Base-by-base conservation (phyloP, 352 stramenopile genomes). In the Phytophthora syringae region DNA sequence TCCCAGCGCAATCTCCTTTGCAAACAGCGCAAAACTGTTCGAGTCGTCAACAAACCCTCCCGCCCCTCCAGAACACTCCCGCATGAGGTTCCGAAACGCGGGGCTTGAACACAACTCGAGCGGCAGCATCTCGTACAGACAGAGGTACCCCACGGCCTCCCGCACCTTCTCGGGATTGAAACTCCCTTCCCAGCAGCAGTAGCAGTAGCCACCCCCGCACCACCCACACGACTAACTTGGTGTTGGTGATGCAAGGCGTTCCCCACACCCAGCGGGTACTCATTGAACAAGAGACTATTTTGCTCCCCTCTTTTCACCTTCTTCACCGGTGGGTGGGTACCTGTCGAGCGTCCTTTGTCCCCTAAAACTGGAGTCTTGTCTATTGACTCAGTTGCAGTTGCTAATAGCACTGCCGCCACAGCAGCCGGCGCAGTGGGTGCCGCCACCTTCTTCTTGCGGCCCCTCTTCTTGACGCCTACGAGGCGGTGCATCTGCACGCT, bases 401-500 rank as follows among this genome's bases (percentile, higher is more conserved):
- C n/a, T n/a, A n/a, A n/a, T n/a, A 45, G 39, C 16, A 45, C 39
- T 36, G 42, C 21, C 7, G 28, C 47, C 5, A 10, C 18, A 10
- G 40, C 39, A 24, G 60, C 6, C 2, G 37, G 37, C 10, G 30
- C 18, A 21, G 27, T 44, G 16, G 60, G 9, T 1, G 52, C 0
- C 7, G 39, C 21, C 1, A 44, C 22, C 32, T 89, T 88, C 43
- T 88, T 88, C 77, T 93, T 92, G 22, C 79, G 72, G 4, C 77
- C 77, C 5, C 77, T 60, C 67, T 89, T 90, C 59, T 86, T 80
- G 3, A 67, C 56, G 20, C 69, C 74, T 12, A 86, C 54, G 1
- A 88, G 52, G 10, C 75, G 79, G 62, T 93, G 82, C 82, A 93
- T 90, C 47, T 86, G 82, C 39, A 92, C 71, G 42, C 70, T 86